Base-by-base conservation (phyloP, 1,284 basidiomycete genomes). In the Coniophora puteana region DNA sequence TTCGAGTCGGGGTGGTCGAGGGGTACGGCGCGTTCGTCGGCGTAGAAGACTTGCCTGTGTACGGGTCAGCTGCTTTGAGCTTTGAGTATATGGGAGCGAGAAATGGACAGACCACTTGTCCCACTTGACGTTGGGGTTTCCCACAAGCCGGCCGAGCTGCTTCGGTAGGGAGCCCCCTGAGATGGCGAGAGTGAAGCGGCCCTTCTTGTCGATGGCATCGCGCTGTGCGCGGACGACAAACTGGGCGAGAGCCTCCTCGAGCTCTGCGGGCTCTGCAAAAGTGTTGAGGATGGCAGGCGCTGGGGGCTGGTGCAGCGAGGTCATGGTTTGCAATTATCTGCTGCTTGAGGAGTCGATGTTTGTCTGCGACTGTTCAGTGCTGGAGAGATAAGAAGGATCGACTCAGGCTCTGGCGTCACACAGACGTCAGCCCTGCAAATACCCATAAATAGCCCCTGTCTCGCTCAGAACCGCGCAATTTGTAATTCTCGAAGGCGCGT, bases 21-120 rank as follows among this genome's bases (percentile, higher is more conserved):
- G 1, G 93, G 92, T 11, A 99, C 96, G 43, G 87, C 82, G 41
- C 96, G 89, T 71, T 99, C 96, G 64, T 99, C 96, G 39, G 86
- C 93, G 63, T 98, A 99, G 71, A 89, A 99, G 55, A 99, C 83
- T 55, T 98, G 92, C 94, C 94, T 98, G 63, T 26, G 32, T 7
- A 8, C 4, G 30, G 16, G 17, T 43, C 37, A 52, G 45, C 18
- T 4, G 23, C 54, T 46, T 52, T 30, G 24, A 44, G 26, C 26
- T 26, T 4, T 27, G n/a, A 5, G 5, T 29, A 24, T 14, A 18
- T 27, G 25, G 8, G 5, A 13, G 22, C 40, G 26, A 20, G 12
- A 34, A 25, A 35, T 20, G n/a, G n/a, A 71, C 78, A 50, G 54
- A 93, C 94, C 94, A 99, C 64, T 92, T 91, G 62, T 94, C 85